Evolutionary conservation across 2,329 filamentous ascomycete species (phyloP).

Genomic region (Cladosporium sphaerospermum): DNA sequence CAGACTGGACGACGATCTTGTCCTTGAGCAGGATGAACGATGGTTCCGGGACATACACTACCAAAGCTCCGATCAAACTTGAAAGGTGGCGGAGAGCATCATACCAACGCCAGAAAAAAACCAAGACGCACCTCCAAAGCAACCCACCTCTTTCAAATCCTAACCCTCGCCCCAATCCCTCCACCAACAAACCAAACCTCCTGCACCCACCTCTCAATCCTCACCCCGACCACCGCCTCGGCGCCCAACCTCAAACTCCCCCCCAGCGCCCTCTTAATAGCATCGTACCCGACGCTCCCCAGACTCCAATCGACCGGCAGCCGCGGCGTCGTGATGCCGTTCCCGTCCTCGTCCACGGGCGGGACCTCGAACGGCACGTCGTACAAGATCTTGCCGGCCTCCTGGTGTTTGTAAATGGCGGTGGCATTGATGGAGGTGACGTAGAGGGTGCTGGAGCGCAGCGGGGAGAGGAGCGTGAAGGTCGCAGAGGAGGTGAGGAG

Average conservation of each 20-base stretch:
- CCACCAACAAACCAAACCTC: constrained; percentile 51
- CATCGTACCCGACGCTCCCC: constrained; percentile 74
- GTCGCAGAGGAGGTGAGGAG: constrained; percentile 78
- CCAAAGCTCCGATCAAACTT: no score
- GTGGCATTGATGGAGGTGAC: constrained; percentile 77
- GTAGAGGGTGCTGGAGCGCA: constrained; percentile 65
- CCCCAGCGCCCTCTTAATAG: constrained; percentile 71
- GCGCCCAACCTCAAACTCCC: constrained; percentile 74
- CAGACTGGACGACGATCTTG: no score
- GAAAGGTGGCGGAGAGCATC: no score
- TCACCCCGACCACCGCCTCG: constrained; percentile 65
- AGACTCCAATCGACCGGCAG: constrained; percentile 78
- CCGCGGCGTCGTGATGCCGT: constrained; percentile 60
- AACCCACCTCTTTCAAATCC: constrained; percentile 28
- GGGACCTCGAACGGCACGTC: constrained; percentile 67
- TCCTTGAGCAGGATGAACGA: no score
- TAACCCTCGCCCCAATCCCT: constrained; percentile 43
- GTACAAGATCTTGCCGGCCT: constrained; percentile 72
- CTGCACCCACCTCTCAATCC: constrained; percentile 72
- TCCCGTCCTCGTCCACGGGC: constrained; percentile 38
- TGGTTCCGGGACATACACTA: no score
- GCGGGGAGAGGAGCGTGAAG: constrained; percentile 75
- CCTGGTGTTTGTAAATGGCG: constrained; percentile 72
- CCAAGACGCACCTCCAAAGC: not conserved
- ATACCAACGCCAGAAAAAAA: no score